Evolutionary conservation across 228 moss, liverwort and hornwort species (phyloP), one percentile per base, ranked within the genome.

Genomic region (Sphagnum magellanicum): DNA sequence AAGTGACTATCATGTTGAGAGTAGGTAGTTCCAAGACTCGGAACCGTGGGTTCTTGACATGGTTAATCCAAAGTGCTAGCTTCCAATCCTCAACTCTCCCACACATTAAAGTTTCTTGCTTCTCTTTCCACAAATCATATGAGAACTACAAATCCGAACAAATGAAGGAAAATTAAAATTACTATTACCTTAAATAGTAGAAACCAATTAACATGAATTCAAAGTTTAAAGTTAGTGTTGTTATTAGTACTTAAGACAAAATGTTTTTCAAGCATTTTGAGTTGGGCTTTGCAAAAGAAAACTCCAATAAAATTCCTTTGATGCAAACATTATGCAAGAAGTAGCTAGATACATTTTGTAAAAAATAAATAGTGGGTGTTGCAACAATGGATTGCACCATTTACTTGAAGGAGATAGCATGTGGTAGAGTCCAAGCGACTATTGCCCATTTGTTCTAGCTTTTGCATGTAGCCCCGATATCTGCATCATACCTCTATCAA

Each of bases 1-100:
- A 84, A 62, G 83, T 88, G 60, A 97, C 73, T 48, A 65, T 60
- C 69, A 89, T 81, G 66, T 87, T 79, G 15, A 97, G 79, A 48
- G 84, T 82, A 5, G 93, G 90, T 64, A 97, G 83, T 50, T 97
- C 93, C 60, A 97, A 81, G 5, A 84, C 62, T 12, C 97, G 84
- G 57, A 91, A 92, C 5, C 97, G 84, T 15, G 91, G 93, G 49
- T 91, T 93, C 63, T 97, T 97, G 0, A 76, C 55, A 64, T 97
- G 93, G 63, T 97, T 97, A 4, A 90, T 81, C 97, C 97, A 97
- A 63, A 97, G 67, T 6, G 90, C 97, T 53, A 97, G 63, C 77
- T 97, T 97, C 97, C 93, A 97, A 53, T 82, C 84, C 9, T 82
- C 80, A 60, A 80, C 74, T 78, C 78, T 90, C 47, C 87, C 85